Conservation (phyloP, 441 rosid species). For the Mallotus repandus region DNA sequence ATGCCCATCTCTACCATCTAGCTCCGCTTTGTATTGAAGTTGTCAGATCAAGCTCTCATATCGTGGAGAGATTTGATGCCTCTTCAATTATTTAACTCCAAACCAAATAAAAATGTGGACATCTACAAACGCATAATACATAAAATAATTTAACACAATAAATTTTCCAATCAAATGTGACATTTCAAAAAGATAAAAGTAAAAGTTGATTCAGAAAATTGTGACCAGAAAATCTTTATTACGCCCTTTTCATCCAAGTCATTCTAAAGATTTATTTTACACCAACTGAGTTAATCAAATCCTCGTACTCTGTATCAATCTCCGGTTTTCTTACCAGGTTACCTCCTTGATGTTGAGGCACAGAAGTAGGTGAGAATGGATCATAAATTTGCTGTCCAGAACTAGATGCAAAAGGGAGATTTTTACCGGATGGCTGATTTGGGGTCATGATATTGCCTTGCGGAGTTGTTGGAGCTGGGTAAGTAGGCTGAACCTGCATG, state of each 20-base stretch:
- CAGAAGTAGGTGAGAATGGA: constrained; percentile 80
- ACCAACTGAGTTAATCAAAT: constrained; percentile 21
- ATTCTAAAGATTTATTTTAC: background rate
- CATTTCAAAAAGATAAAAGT: background rate
- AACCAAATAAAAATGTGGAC: no score
- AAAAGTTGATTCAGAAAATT: background rate
- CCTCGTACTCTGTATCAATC: constrained; percentile 43
- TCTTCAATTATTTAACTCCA: no score
- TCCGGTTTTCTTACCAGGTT: constrained; percentile 35
- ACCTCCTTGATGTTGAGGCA: constrained; percentile 42
- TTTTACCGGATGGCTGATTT: constrained; percentile 34
- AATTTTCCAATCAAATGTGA: background rate
- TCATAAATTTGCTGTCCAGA: constrained; percentile 67
- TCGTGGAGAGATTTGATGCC: no score
- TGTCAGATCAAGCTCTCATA: no score
- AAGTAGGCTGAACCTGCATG: constrained; percentile 39
- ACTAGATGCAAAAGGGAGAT: constrained; percentile 22
- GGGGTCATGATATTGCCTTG: constrained; percentile 32
- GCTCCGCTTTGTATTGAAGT: no score
- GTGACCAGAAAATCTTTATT: background rate
- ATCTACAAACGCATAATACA: background rate
- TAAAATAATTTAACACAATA: background rate
- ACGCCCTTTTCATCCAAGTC: background rate
- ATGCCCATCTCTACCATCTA: no score
- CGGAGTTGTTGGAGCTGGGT: constrained; percentile 29